These are phyloP conservation scores for Microstegium vimineum DNA, from an alignment of 176 grass and related monocot genomes.

Conservation along the genomic window DNA sequence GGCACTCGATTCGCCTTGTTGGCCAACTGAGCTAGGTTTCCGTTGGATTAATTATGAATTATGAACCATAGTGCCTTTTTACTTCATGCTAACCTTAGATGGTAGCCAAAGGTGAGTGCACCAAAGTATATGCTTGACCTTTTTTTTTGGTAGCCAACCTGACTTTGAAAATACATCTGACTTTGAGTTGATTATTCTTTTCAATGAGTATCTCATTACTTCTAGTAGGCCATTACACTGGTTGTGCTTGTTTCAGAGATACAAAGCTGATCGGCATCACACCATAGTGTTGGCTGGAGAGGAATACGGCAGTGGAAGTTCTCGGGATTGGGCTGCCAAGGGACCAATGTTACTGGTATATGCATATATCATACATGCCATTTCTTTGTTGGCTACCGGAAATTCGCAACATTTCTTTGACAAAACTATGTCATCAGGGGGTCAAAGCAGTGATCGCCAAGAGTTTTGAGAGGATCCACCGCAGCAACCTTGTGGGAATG, in stretches of 20 bases:
- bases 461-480: constrained; percentile 95
- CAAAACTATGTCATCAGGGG: constrained; percentile 47
- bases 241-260: constrained; percentile 54
- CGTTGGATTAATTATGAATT: not conserved
- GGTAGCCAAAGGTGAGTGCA: not conserved
- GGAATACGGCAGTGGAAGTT: constrained; percentile 95
- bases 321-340: constrained; percentile 97
- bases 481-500: constrained; percentile 97
- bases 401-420: not conserved
- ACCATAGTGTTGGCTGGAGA: constrained; percentile 87
- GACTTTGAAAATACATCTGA: not conserved
- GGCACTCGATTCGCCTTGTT: not conserved
- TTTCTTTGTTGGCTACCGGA: not conserved
- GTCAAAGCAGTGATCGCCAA: constrained; percentile 94
- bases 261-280: constrained; percentile 67
- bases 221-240: not conserved
- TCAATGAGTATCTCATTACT: not conserved
- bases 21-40: not conserved
- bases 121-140: not conserved
- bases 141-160: not conserved
- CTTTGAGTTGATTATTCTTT: not conserved
- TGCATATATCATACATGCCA: not conserved
- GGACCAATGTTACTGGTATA: constrained; percentile 82
- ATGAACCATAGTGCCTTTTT: not conserved
- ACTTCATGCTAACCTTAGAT: not conserved